Evolutionary conservation across 1,284 basidiomycete species (phyloP), one percentile per base, ranked within the genome.

Genomic region (Cutaneotrichosporon sp.): DNA sequence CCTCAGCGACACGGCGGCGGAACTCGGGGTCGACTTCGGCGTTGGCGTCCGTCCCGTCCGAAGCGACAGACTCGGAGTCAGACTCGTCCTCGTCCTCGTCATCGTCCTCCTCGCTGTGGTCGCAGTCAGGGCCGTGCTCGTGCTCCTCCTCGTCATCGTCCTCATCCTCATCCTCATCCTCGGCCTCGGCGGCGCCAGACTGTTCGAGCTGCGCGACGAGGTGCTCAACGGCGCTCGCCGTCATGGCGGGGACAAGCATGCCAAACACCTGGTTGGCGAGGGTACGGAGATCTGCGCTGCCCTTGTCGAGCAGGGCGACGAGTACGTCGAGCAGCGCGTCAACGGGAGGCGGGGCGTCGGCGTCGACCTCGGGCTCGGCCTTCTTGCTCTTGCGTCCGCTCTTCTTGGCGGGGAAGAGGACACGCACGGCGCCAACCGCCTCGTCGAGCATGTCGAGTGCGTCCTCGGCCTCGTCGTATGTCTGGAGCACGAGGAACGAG

Each of bases 321-420:
- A 98, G 86, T 30, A 86, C 86, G 74, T 98, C 95, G 56, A 95
- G 88, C 46, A 98, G 84, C 38, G 93, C 80, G 71, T 97, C 93
- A 59, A 95, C 87, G 1, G 91, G 88, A 11, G 79, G 78, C 16
- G 81, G 74, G 1, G 74, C 75, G 22, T 68, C 71, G 14, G 31
- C 36, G 36, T 61, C 53, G 21, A 53, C 53, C 0, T 60, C 50
- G n/a, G 58, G 68, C 34, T 50, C 46, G 22, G 18, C 56, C 40
- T 60, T 60, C 49, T 60, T 51, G 30, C 38, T 56, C 30, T 38
- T 34, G 42, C 42, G 16, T 58, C 59, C 59, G 42, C 58, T 42
- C 64, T 60, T 64, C 50, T 42, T 32, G 60, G 46, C 47, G 61
- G 38, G 50, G 50, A 66, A 66, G 36, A 69, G 59, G 16, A 52